Evolutionary conservation across 345 rosid genomes (phyloP).

Genomic region (Brassica cretica): DNA sequence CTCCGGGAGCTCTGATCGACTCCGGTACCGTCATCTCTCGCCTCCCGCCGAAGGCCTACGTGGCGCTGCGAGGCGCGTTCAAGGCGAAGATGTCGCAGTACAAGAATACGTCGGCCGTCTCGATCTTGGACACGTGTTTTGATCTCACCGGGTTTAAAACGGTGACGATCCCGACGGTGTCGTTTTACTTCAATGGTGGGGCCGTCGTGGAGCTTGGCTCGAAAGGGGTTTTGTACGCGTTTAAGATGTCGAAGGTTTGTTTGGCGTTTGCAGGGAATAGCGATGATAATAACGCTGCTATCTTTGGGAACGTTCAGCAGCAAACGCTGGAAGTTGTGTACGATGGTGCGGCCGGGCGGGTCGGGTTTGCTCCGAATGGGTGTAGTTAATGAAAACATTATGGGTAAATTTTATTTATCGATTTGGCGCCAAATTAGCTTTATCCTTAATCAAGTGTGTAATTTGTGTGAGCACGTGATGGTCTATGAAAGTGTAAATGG

Average conservation of each 20-base stretch:
- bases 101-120: constrained; percentile 42
- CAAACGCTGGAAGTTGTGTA: constrained; percentile 68
- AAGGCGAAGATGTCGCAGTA: constrained; percentile 55
- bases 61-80: constrained; percentile 53
- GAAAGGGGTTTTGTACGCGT: constrained; percentile 51
- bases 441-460: constrained; percentile 19
- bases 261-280: constrained; percentile 74
- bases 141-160: constrained; percentile 48
- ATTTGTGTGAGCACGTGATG: constrained; percentile 11
- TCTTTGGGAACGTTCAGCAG: constrained; percentile 80
- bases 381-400: constrained; percentile 43
- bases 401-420: neutral
- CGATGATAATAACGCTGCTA: constrained; percentile 49
- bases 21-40: constrained; percentile 91
- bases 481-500: neutral
- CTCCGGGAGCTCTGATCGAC: constrained; percentile 65
- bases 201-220: constrained; percentile 46
- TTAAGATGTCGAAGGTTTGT: constrained; percentile 56
- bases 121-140: constrained; percentile 81
- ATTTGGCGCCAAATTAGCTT: constrained; percentile 21
- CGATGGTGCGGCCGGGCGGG: constrained; percentile 55
- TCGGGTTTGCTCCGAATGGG: constrained; percentile 67
- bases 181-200: constrained; percentile 51
- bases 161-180: constrained; percentile 50
- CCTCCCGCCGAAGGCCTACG: constrained; percentile 64